Evolutionary conservation across 1,139 yeast genomes (phyloP), one percentile per base, ranked within the genome.

Genomic region (Yamadazyma songkhlaensis): DNA sequence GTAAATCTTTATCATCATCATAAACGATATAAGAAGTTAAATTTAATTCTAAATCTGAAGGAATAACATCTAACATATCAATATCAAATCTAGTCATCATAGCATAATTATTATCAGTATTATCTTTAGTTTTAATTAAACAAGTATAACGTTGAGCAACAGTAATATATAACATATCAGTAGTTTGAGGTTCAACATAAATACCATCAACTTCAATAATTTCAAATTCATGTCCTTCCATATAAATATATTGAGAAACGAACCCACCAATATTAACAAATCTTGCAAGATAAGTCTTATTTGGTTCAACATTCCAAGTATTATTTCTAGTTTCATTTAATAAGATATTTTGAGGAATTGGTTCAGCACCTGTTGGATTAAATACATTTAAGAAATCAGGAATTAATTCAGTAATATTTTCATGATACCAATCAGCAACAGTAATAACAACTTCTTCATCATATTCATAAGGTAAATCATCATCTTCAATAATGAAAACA

Each of bases 301-400:
- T 74, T 13, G 83, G 79, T 41, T 77, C 69, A 39, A 84, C 83
- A 17, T 58, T 39, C 61, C 86, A 67, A 3, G 84, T 71, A 13
- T 62, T 70, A 49, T 80, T 79, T 39, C 74, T 71, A 9, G 84
- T 70, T 45, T 84, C 84, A 53, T 84, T 83, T 54, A 84, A 73
- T 38, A 84, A 62, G 27, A 78, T 51, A 51, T 77, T 80, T 45
- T 79, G 79, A 6, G 92, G 92, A 40, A 84, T 74, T 27, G 92
- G 92, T 56, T 84, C 94, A 28, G 86, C 88, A 39, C 94, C 94
- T 1, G 90, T 83, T 24, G 94, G 94, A 48, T 84, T 84, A 54
- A 74, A 84, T 45, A 83, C 60, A 35, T 72, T 72, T 53, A 81
- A 59, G 57, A 83, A 84, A 26, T 60, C 57, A 8, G 59, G 50